Base-by-base conservation (phyloP, 1,284 basidiomycete species). In the Austroboletus niveus region DNA sequence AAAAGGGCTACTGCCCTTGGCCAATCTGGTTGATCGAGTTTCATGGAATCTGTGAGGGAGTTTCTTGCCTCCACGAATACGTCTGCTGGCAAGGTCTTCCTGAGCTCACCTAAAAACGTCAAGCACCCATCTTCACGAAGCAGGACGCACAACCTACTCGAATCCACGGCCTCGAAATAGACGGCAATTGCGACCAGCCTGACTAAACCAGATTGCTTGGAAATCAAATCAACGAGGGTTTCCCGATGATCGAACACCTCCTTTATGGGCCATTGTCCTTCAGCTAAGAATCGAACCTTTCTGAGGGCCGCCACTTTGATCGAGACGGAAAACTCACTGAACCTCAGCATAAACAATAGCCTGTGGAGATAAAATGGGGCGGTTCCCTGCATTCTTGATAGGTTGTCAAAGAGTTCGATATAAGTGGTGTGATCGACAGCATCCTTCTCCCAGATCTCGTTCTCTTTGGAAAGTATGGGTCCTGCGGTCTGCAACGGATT, bases 1-100 rank as follows among this genome's bases (percentile, higher is more conserved):
- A 56, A 42, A 41, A 56, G 55, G 8, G 55, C 54, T 12, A 57
- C 55, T 14, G 49, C 55, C 47, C 55, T 57, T 20, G 55, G 55
- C 54, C 55, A 57, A 35, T 56, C 55, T 0, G 54, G 49, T 20
- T 56, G 55, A 38, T 56, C 49, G 12, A 43, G 47, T n/a, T 48
- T 49, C 3, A 56, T 53, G 2, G 45, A 49, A 32, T 44, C 20
- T 24, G 43, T n/a, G 5, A 56, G 44, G 7, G 54, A 57, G n/a
- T 53, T 44, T 34, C 38, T 41, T 7, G 55, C 55, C 12, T 56
- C 55, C 12, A 35, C n/a, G 9, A 57, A 56, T 5, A 56, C 45
- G 2, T 49, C 44, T n/a, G 53, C 47, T 8, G 45, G 41, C n/a
- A 53, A 57, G 1, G 44, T 38, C 10, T 49, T 47, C 41, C 41